Evolutionary conservation across 2,329 filamentous ascomycete genomes (phyloP), one percentile per base, ranked within the genome.

Genomic region (Aureobasidium vineae): DNA sequence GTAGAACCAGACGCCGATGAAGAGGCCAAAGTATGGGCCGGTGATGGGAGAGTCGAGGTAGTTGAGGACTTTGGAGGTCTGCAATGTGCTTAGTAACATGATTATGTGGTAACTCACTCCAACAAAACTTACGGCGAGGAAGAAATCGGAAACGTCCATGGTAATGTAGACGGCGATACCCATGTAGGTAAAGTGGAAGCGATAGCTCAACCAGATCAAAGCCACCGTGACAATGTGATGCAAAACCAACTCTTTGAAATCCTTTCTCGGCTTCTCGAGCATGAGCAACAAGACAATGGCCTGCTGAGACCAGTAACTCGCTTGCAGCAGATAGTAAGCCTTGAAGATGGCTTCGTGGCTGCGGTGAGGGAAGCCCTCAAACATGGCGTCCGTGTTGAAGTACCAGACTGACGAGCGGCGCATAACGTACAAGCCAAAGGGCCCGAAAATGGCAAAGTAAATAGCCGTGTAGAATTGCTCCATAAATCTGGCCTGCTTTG

Each of bases 161-260:
- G 93, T 97, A 69, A 95, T 92, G 78, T 97, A 98, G 40, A 98
- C 92, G 23, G 92, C 91, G 65, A 97, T 80, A 31, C 93, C 93
- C 76, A 98, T 96, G 79, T 97, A 94, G 23, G 92, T 96, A 78
- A 97, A 98, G 79, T 98, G 93, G 82, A 97, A 98, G 68, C 92
- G 88, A 80, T 97, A 98, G 81, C 90, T 95, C 74, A 94, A 81
- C 67, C 80, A 89, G 71, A 98, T 97, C 72, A 98, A 84, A 23
- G 88, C 81, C 68, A 98, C 80, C 23, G 91, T 96, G 75, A 97
- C 90, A 71, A 97, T 88, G 77, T 98, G 93, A 77, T 98, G 93
- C 65, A 88, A 87, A 60, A 97, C 91, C 64, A 97, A 85, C 82
- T 97, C 93, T 79, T 91, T 93, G 79, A 94, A 97, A 78, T 98